These are phyloP conservation scores for Bryum argenteum DNA, from an alignment of 225 moss, liverwort and hornwort genomes.

Conservation along the genomic window DNA sequence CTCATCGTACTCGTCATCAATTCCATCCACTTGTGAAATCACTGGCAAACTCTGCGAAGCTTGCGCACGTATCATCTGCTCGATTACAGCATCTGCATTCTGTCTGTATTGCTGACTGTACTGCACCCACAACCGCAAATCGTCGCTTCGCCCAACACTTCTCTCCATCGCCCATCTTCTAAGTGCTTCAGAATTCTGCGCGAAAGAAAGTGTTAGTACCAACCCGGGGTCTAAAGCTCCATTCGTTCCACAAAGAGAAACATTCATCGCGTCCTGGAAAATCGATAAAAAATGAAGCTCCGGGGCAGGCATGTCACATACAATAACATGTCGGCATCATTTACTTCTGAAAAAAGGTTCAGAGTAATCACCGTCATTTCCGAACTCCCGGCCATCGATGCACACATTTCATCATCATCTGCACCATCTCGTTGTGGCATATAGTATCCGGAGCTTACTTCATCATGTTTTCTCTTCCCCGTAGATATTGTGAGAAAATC, in stretches of 20 bases:
- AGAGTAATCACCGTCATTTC: constrained; percentile 42
- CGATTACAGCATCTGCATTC: constrained; percentile 51
- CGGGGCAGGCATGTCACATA: background rate
- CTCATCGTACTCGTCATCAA: constrained; percentile 89
- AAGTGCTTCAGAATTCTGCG: constrained; percentile 45
- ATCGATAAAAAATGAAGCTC: too few relatives aligned
- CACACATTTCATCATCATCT: constrained; percentile 52
- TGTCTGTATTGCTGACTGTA: constrained; percentile 51
- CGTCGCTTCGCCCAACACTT: constrained; percentile 47
- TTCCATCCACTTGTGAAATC: constrained; percentile 81
- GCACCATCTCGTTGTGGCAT: constrained; percentile 88
- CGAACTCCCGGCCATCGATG: constrained; percentile 38
- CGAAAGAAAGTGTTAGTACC: background rate
- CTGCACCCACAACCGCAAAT: constrained; percentile 44
- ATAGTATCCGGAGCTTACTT: constrained; percentile 55
- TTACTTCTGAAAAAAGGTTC: background rate
- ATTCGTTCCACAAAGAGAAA: background rate
- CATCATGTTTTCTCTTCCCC: constrained; percentile 93
- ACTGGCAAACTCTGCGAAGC: constrained; percentile 33
- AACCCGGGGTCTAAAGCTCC: background rate
- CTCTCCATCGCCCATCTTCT: constrained; percentile 43
- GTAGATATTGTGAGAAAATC: constrained; percentile 87
- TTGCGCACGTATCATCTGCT: constrained; percentile 38
- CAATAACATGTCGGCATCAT: background rate
- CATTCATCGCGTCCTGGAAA: too few relatives aligned